These are phyloP conservation scores for Russula sp. DNA, from an alignment of 768 basidiomycete genomes.

Conservation along the genomic window DNA sequence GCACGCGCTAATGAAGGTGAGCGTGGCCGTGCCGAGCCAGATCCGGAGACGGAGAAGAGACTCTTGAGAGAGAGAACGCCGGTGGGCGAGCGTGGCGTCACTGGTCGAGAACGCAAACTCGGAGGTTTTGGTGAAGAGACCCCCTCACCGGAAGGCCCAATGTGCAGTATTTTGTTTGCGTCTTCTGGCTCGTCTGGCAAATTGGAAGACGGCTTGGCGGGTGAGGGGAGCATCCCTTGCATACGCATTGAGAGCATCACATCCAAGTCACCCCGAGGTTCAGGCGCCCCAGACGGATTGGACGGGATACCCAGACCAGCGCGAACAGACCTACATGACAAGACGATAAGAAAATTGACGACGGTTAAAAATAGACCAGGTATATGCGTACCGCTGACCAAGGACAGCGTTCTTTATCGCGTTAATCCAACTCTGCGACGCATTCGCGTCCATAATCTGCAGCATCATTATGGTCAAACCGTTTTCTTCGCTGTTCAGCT, in stretches of 20 bases:
- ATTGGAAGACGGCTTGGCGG: conserved; percentile 20
- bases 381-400: conserved; percentile 50
- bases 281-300: conserved; percentile 39
- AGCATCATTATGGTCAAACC: conserved; percentile 63
- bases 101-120: conserved; percentile 27
- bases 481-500: conserved; percentile 37
- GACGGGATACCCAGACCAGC: conserved; percentile 54
- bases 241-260: conserved; percentile 77
- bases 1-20: conserved; percentile 42
- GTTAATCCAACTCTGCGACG: conserved; percentile 72
- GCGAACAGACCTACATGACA: conserved; percentile 51
- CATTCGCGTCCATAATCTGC: conserved; percentile 53
- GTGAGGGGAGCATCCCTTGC: conserved; percentile 50
- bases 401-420: conserved; percentile 68
- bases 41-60: conserved; percentile 42
- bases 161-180: background rate
- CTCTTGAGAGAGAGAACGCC: conserved; percentile 57
- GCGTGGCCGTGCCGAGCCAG: conserved; percentile 44
- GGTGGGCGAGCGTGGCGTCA: conserved; percentile 23
- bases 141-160: conserved; percentile 1
- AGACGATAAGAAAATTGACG: conserved; percentile 3
- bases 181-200: conserved; percentile 12
- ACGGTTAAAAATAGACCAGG: background rate
- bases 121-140: conserved; percentile 26
- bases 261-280: conserved; percentile 76